These are phyloP conservation scores for Dactylonectria estremocensis DNA, from an alignment of 2,329 filamentous ascomycete genomes.

Conservation along the genomic window DNA sequence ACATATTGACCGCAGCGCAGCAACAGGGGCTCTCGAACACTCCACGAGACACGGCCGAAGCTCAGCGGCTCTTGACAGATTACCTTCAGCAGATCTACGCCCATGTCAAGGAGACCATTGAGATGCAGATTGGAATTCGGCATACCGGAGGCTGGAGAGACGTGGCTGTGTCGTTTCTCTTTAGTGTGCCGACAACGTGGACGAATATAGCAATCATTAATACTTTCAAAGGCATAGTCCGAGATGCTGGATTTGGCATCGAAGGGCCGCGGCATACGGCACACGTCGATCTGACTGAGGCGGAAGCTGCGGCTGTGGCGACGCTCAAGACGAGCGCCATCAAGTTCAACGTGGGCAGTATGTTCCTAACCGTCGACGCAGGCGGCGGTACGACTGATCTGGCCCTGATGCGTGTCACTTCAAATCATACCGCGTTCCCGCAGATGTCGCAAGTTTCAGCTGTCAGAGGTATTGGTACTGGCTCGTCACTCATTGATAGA, in stretches of 20 bases:
- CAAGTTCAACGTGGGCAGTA: slow-evolving; percentile 54
- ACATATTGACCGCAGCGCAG: slow-evolving; percentile 60
- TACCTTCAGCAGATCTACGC: slow-evolving; percentile 65
- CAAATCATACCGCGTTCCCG: slow-evolving; percentile 44
- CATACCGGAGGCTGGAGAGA: slow-evolving; percentile 59
- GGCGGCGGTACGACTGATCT: slow-evolving; percentile 65
- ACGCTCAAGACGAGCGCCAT: slow-evolving; percentile 61
- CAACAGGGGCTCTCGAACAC: slow-evolving; percentile 59
- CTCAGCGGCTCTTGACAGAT: slow-evolving; percentile 64
- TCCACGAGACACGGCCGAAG: slow-evolving; percentile 58
- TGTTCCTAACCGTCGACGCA: slow-evolving; percentile 62
- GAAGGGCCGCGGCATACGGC: slow-evolving; percentile 57
- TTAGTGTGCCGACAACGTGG: slow-evolving; percentile 73
- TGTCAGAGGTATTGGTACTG: slow-evolving; percentile 63
- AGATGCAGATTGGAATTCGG: slow-evolving; percentile 56
- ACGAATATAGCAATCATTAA: slow-evolving; percentile 65
- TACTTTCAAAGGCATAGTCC: slow-evolving; percentile 63
- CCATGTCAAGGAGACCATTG: slow-evolving; percentile 63
- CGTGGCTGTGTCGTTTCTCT: slow-evolving; percentile 67
- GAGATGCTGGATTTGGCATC: slow-evolving; percentile 65
- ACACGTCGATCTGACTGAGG: slow-evolving; percentile 62
- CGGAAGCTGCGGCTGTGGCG: slow-evolving; percentile 63
- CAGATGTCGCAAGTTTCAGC: slow-evolving; percentile 54
- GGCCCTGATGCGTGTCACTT: slow-evolving; percentile 60
- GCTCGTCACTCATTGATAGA: slow-evolving; percentile 62